Base-by-base conservation (phyloP, 768 basidiomycete genomes). In the Naganishia onofrii region DNA sequence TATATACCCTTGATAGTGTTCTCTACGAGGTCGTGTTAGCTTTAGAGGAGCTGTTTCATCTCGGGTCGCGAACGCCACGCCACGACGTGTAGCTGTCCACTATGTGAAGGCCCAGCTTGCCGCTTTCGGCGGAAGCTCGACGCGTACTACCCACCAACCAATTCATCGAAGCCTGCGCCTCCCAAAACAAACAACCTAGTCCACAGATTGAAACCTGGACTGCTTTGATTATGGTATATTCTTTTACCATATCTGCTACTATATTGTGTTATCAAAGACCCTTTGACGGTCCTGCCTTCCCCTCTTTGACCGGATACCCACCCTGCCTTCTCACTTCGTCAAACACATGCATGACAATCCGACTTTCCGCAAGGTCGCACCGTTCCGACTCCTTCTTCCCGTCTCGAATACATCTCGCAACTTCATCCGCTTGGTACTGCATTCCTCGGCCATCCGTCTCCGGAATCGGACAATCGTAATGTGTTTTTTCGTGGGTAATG, bases 361-460 rank as follows among this genome's bases (percentile, higher is more conserved):
- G 75, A 76, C 89, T 92, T 83, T 92, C 92, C 52, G 88, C 86
- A 74, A 89, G 89, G 0, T 87, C 85, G 90, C 91, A 92, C 36
- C 87, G 74, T 4, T 83, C 83, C 75, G 90, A 91, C 81, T 93
- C 87, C 29, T 82, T 81, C 83, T 88, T 90, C 2, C 89, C 89
- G 65, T 88, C 88, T 46, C 87, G 81, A 26, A 92, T 82, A 76
- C 89, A 90, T 57, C 90, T 81, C 21, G 90, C 92, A 13, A 92
- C 91, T 70, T 93, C 91, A 75, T 94, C 92, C 3, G 92, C 91
- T 80, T 93, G 86, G 80, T 88, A 94, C 79, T 91, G 86, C 89
- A 86, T 90, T 9, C 91, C 92, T 38, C 82, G 83, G 12, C 90
- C 90, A 34, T 76, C 78, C 4, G 31, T 53, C 6, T 65, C 36